Percentiles rank a stretch among this genome's conserved stretches.
Evolutionary conservation across 441 rosid species (phyloP).

Genomic region (Eruca vesicaria): DNA sequence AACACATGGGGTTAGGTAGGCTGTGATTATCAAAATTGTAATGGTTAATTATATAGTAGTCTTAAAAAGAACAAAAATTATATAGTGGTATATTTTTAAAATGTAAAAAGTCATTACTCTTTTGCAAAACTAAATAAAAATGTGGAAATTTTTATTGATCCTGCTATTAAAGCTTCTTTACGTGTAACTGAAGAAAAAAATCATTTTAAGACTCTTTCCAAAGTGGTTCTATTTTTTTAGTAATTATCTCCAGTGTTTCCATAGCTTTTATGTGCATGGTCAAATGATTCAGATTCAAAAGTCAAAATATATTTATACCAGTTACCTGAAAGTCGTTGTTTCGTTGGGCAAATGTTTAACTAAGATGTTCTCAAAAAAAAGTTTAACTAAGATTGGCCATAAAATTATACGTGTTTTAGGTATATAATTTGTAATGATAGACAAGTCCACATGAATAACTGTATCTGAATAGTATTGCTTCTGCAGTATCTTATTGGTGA

Average conservation of each 20-base stretch:
- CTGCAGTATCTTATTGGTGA: background rate
- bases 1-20: constrained; percentile 32
- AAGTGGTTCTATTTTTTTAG: background rate
- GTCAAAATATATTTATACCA: background rate
- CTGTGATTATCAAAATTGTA: background rate
- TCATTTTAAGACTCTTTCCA: too few relatives aligned
- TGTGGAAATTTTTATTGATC: background rate
- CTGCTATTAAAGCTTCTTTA: too few relatives aligned
- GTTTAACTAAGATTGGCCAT: constrained; percentile 3
- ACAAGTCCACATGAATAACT: too few relatives aligned
- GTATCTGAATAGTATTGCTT: constrained; percentile 3
- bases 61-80: too few relatives aligned
- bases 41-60: too few relatives aligned
- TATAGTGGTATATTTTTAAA: too few relatives aligned
- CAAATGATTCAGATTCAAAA: background rate
- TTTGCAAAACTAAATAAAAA: background rate
- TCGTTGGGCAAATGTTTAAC: background rate
- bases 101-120: background rate
- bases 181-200: too few relatives aligned
- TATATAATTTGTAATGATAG: background rate
- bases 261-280: background rate
- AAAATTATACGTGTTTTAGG: background rate
- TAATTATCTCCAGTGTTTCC: background rate
- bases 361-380: too few relatives aligned
- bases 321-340: background rate